phyloP scores from a whole-genome alignment of 2,329 filamentous ascomycete species.

The Alternaria triticimaculans region DNA sequence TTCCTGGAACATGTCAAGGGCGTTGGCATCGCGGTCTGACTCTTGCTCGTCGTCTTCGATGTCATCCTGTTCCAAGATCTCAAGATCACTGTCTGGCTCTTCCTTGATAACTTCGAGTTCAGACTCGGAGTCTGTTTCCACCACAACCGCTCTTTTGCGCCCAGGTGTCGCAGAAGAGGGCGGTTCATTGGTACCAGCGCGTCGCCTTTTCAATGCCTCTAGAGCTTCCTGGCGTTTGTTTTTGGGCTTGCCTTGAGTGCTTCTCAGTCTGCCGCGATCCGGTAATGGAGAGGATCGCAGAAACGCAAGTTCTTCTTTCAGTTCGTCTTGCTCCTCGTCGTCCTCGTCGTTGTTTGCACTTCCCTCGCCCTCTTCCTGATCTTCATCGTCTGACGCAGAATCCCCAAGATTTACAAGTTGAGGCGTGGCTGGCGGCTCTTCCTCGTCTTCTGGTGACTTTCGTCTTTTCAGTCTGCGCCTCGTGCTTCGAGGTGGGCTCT shows the following conservation, averaged over 20 bases:
- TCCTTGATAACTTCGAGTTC: conserved; percentile 45
- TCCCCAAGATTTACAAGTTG: conserved; percentile 29
- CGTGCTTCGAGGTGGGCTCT: conserved; percentile 6
- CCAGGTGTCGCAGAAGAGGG: conserved; percentile 33
- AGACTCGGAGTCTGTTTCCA: conserved; percentile 34
- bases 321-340: conserved; percentile 46
- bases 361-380: conserved; percentile 7
- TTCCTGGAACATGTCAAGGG: conserved; percentile 57
- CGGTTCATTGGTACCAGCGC: conserved; percentile 42
- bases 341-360: conserved; percentile 9
- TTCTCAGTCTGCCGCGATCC: conserved; percentile 34
- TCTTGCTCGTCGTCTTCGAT: conserved; percentile 32
- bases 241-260: conserved; percentile 34
- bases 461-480: conserved; percentile 11
- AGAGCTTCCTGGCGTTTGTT: conserved; percentile 52
- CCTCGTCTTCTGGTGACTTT: conserved; percentile 8
- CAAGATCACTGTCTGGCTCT: conserved; percentile 32
- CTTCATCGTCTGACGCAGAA: conserved; percentile 26
- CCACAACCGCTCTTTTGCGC: conserved; percentile 28
- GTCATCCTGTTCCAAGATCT: conserved; percentile 28
- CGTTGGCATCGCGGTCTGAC: conserved; percentile 34
- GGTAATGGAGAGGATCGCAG: conserved; percentile 45
- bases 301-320: conserved; percentile 56
- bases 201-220: conserved; percentile 52
- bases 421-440: conserved; percentile 9